Conservation (phyloP, 2,329 filamentous ascomycete species). For the Sordariomycetes sp. region DNA sequence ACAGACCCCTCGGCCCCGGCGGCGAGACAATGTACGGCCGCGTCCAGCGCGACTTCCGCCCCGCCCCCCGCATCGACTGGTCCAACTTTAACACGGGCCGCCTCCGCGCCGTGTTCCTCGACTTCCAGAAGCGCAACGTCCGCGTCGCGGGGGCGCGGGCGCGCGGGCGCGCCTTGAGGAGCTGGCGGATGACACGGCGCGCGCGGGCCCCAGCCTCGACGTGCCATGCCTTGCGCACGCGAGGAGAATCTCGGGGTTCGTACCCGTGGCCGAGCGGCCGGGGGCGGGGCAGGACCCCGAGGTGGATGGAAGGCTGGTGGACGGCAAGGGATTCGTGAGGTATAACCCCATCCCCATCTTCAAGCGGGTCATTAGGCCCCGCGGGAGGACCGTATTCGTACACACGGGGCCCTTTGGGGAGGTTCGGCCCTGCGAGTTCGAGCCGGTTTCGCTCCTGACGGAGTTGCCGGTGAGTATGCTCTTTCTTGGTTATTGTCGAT, state of each 20-base stretch:
- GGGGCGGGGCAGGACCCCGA: background rate
- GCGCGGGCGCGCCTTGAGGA: background rate
- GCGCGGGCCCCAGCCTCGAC: background rate
- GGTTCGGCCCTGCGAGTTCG: background rate
- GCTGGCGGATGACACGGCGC: background rate
- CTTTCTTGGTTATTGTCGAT: too few relatives aligned
- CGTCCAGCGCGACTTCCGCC: background rate
- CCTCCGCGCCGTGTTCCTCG: constrained; percentile 3
- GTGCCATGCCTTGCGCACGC: background rate
- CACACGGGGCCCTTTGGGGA: background rate
- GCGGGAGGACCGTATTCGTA: background rate
- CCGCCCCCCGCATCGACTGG: background rate
- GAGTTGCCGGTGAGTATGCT: background rate
- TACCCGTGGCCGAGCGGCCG: too few relatives aligned
- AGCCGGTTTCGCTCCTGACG: background rate
- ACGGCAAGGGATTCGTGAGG: background rate
- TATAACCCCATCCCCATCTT: background rate
- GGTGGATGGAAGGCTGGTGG: background rate
- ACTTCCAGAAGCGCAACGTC: background rate
- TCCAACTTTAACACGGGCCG: background rate
- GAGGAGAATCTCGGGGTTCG: too few relatives aligned
- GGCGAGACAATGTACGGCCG: too few relatives aligned
- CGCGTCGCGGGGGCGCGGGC: background rate
- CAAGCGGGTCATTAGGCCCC: background rate
- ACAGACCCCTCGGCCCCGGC: too few relatives aligned